Evolutionary conservation across 306 rosid genomes (phyloP).

Genomic region (Malus asiatica): DNA sequence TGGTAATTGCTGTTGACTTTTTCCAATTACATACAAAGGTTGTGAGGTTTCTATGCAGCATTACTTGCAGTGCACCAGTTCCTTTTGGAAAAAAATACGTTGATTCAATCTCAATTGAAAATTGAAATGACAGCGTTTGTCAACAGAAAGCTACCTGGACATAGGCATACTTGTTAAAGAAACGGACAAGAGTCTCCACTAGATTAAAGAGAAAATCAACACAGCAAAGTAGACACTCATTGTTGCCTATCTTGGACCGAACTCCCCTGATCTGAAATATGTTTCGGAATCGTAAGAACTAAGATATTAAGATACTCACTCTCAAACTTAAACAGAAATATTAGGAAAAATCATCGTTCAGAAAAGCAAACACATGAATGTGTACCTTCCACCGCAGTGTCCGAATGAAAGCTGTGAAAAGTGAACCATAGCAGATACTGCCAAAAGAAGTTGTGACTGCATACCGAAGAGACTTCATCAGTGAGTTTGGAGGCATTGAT

Average conservation of each 20-base stretch:
- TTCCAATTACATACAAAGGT: background rate
- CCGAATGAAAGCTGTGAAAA: conserved; percentile 93
- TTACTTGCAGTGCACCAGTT: background rate
- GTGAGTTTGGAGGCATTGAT: conserved; percentile 54
- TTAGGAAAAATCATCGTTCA: conserved; percentile 10
- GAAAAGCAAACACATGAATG: background rate
- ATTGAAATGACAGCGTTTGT: background rate
- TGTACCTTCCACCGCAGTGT: conserved; percentile 89
- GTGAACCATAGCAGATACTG: conserved; percentile 95
- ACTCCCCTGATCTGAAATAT: conserved; percentile 73
- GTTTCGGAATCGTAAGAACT: background rate
- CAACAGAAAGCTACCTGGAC: conserved; percentile 61
- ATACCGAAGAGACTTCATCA: conserved; percentile 58
- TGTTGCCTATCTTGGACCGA: conserved; percentile 87
- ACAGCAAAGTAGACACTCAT: conserved; percentile 92
- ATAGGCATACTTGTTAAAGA: conserved; percentile 96
- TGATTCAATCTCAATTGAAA: background rate
- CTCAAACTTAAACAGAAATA: background rate
- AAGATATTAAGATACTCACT: background rate
- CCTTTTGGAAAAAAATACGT: background rate
- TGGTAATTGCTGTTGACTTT: background rate
- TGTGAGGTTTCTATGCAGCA: background rate
- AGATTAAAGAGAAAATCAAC: conserved; percentile 95
- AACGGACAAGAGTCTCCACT: conserved; percentile 94
- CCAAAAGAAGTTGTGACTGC: conserved; percentile 95